Percentiles rank a stretch among this genome's conserved stretches.
These are phyloP conservation scores for Nicotiana paniculata DNA, from an alignment of 257 asterid genomes.

Conservation along the genomic window DNA sequence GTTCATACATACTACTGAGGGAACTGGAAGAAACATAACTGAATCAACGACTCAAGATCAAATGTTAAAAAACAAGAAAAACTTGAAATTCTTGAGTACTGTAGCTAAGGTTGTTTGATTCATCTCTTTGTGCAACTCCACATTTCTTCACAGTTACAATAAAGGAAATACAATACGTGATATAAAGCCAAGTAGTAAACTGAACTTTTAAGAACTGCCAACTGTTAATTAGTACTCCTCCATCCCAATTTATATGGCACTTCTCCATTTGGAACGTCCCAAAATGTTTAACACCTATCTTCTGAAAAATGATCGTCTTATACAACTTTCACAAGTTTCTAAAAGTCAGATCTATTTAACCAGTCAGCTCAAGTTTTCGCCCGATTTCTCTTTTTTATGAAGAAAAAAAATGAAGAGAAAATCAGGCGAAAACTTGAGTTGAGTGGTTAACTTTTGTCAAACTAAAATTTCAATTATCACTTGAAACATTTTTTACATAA, in stretches of 20 bases:
- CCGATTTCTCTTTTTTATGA: neutral
- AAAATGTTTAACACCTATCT: neutral
- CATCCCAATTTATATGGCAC: neutral
- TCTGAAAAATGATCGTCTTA: too few relatives aligned
- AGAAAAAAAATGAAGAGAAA: too few relatives aligned
- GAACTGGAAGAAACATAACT: neutral
- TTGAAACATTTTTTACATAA: neutral
- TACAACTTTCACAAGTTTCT: neutral
- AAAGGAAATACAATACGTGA: neutral
- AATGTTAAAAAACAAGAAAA: neutral
- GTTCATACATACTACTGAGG: neutral
- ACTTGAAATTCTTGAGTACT: neutral
- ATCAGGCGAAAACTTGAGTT: too few relatives aligned
- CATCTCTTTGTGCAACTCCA: neutral
- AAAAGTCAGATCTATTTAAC: neutral
- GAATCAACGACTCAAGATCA: neutral
- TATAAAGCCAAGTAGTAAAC: neutral
- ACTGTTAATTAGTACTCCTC: neutral
- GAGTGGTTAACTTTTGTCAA: neutral
- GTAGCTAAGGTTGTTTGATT: neutral
- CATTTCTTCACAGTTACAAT: neutral
- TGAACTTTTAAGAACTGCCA: neutral
- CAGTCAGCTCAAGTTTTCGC: neutral
- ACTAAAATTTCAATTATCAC: neutral
- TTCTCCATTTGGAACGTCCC: neutral